Conservation (phyloP, 2,329 filamentous ascomycete species). For the Arachnomyces sp. region DNA sequence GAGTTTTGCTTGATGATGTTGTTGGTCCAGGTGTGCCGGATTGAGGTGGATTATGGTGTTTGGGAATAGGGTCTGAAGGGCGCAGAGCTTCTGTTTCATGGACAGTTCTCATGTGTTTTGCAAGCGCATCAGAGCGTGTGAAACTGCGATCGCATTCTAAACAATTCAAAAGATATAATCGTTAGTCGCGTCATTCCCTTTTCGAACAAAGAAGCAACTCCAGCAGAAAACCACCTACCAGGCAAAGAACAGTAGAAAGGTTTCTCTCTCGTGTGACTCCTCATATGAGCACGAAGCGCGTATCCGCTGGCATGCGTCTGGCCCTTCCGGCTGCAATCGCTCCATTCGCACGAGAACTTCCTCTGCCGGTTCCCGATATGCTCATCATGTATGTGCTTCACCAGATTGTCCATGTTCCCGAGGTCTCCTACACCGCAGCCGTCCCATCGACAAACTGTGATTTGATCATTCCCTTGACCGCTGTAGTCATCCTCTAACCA, state of each 20-base stretch:
- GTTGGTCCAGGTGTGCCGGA: constrained; percentile 18
- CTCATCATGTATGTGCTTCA: constrained; percentile 80
- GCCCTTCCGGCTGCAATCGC: constrained; percentile 78
- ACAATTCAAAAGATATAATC: neutral
- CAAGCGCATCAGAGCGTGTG: constrained; percentile 87
- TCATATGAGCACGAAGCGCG: constrained; percentile 92
- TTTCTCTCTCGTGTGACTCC: constrained; percentile 95
- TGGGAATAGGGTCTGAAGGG: constrained; percentile 47
- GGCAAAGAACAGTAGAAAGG: constrained; percentile 95
- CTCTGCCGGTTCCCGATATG: constrained; percentile 91
- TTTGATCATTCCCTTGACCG: constrained; percentile 63
- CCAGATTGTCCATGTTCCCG: constrained; percentile 71
- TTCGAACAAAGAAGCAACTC: constrained; percentile 1
- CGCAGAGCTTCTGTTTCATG: constrained; percentile 92
- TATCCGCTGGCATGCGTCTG: constrained; percentile 92
- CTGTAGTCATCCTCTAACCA: constrained; percentile 55
- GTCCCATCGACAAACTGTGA: constrained; percentile 72
- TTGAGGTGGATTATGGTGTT: constrained; percentile 29
- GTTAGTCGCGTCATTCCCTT: no score
- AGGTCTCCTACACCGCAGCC: constrained; percentile 64
- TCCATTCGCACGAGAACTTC: constrained; percentile 98
- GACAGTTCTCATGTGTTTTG: constrained; percentile 97
- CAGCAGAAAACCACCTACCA: constrained; percentile 56
- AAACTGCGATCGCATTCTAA: constrained; percentile 95
- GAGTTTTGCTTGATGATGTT: constrained; percentile 27